phyloP scores from a whole-genome alignment of 257 asterid species.

The Solanum chaucha region DNA sequence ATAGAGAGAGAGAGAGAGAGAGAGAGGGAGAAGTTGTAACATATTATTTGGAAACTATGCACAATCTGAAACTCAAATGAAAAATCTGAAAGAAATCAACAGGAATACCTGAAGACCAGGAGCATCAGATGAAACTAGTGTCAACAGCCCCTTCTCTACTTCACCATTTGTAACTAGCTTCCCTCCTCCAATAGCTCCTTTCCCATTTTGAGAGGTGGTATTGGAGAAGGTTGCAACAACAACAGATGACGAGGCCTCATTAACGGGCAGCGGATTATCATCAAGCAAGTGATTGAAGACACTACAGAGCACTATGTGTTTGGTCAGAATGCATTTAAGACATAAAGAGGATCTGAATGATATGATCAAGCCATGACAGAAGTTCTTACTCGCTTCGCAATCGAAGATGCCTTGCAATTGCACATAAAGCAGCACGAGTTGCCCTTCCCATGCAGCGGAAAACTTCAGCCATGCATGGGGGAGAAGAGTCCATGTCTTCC shows the following conservation, averaged over 20 bases:
- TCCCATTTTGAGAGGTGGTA: conserved; percentile 42
- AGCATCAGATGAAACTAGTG: conserved; percentile 68
- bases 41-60: neutral
- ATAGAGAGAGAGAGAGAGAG: neutral
- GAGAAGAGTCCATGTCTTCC: conserved; percentile 82
- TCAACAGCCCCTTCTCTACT: conserved; percentile 76
- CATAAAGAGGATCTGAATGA: neutral
- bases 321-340: neutral
- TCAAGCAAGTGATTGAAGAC: conserved; percentile 84
- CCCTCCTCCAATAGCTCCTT: conserved; percentile 44
- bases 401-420: conserved; percentile 90
- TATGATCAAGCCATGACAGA: neutral
- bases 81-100: neutral
- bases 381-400: conserved; percentile 78
- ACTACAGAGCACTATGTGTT: conserved; percentile 35
- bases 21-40: neutral
- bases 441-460: conserved; percentile 93
- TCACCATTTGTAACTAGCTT: conserved; percentile 52
- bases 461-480: conserved; percentile 94
- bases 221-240: conserved; percentile 67
- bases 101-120: conserved; percentile 80
- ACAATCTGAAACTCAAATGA: neutral
- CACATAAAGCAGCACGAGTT: conserved; percentile 77
- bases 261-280: conserved; percentile 81
- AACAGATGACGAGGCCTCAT: conserved; percentile 76